Base-by-base conservation (phyloP, 1,139 yeast genomes). In the Geotrichum europaeum region DNA sequence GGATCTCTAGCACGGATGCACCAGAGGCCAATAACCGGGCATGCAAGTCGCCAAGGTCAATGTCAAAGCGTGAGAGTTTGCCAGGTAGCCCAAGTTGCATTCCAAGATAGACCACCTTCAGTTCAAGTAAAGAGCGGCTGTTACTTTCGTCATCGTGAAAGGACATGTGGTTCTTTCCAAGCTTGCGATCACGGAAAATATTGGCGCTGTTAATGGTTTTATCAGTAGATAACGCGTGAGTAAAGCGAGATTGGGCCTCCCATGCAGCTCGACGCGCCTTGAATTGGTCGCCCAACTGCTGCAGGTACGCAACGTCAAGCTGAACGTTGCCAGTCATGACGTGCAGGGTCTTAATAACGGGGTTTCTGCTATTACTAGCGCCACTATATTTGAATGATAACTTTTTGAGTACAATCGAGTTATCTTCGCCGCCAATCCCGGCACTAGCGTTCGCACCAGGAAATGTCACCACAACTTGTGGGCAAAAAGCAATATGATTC, bases 31-130 rank as follows among this genome's bases (percentile, higher is more conserved):
- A 30, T 2, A 55, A n/a, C 40, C 51, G 50, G 3, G 58, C 51
- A 53, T n/a, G 69, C 25, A 70, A 63, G n/a, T 71, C 69, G 24
- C 71, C 73, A 54, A 70, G 67, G 22, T 74, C 76, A 50, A 68
- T 49, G 43, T 67, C 64, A 51, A 68, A 58, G 13, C 43, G 51
- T 2, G 70, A 69, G 34, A 68, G 36, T n/a, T 57, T 51, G 5
- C 58, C 64, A 0, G 60, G 53, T n/a, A 62, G 55, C 10, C 25
- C 49, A 9, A 66, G 5, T 34, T 53, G 60, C n/a, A 43, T 6
- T 0, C 55, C 51, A 10, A 59, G n/a, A 22, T 43, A 53, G 7
- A 58, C 24, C 20, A 60, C 34, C n/a, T 53, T 54, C 18, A 58
- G 9, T 50, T 58, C 56, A 40, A 60, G 20, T 18, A 45, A 9